phyloP scores from a whole-genome alignment of 2,329 filamentous ascomycete species.

The Coniochaeta ligniaria region DNA sequence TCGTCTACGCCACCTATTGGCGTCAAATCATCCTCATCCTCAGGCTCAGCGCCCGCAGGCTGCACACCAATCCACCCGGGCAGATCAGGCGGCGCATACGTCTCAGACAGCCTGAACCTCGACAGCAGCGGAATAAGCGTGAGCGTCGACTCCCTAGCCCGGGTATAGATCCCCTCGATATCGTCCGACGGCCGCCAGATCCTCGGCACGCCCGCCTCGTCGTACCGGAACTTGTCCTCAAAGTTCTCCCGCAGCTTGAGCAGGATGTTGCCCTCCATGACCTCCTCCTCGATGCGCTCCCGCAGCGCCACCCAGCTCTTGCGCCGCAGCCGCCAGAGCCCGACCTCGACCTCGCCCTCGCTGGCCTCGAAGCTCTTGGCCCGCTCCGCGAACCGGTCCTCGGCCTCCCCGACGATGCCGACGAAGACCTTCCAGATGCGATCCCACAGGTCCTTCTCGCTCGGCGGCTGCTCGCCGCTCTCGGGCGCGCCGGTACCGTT shows the following conservation, averaged over 20 bases:
- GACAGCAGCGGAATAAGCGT: slow-evolving; percentile 84
- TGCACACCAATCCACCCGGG: slow-evolving; percentile 75
- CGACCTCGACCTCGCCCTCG: slow-evolving; percentile 83
- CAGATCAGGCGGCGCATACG: slow-evolving; percentile 72
- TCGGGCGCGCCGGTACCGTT: slow-evolving; percentile 77
- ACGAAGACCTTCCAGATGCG: slow-evolving; percentile 86
- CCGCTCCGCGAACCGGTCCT: slow-evolving; percentile 76
- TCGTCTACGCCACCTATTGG: slow-evolving; percentile 94
- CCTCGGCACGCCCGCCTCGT: slow-evolving; percentile 85
- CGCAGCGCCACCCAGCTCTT: slow-evolving; percentile 92
- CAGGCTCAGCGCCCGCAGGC: slow-evolving; percentile 64
- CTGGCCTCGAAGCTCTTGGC: slow-evolving; percentile 92
- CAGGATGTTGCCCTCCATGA: slow-evolving; percentile 94
- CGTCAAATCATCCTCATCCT: slow-evolving; percentile 82
- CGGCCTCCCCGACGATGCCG: slow-evolving; percentile 75
- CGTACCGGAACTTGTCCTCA: slow-evolving; percentile 98
- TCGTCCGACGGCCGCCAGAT: slow-evolving; percentile 97
- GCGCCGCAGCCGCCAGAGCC: slow-evolving; percentile 82
- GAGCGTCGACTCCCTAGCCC: slow-evolving; percentile 85
- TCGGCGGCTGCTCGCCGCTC: slow-evolving; percentile 55
- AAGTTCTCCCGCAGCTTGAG: slow-evolving; percentile 97
- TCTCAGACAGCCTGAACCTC: slow-evolving; percentile 70
- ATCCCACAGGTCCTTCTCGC: slow-evolving; percentile 90
- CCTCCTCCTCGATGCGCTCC: slow-evolving; percentile 90
- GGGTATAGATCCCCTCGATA: slow-evolving; percentile 92